Evolutionary conservation across 164 flowering plant genomes (phyloP), one percentile per base, ranked within the genome.

Genomic region (Aristolochia contorta): DNA sequence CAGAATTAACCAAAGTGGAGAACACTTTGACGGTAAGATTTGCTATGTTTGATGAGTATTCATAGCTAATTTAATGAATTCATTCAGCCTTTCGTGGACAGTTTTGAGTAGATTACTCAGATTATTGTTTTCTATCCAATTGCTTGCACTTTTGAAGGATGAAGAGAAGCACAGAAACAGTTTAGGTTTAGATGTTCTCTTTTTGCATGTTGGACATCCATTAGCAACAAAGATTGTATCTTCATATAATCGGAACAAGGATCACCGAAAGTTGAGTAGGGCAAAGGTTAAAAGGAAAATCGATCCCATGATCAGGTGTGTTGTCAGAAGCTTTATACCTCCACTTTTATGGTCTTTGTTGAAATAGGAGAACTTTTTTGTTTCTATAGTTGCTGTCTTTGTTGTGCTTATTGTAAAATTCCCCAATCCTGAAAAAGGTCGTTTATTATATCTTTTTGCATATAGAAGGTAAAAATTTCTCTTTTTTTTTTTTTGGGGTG

Each of bases 1-100:
- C 72, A 5, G 86, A 78, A 67, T 75, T 77, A 27, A 61, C 71
- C 61, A 80, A 76, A 62, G 69, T 82, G 59, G 86, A 80, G 41
- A 64, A 69, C 58, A 76, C 72, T 25, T 70, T 82, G 53, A 76
- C 79, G 71, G 86, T 81, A 76, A 62, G 50, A 6, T 47, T 61
- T 54, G 15, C 21, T 47, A 48, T 37, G 43, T 37, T 37, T 57
- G 25, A 14, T 24, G 24, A 13, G 30, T 27, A 27, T 2, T 27
- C 5, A 5, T 27, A 27, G 30, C 30, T 27, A 27, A 27, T 71
- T n/a, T 24, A 53, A 52, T 24, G 32, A 30, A 23, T 19, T 16
- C 46, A 19, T 33, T 58, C 21, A 23, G 15, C 62, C 19, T 67
- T 30, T 5, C 50, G 30, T 27, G 30, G 30, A 27, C 16, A 41